Conservation (phyloP, 2,329 filamentous ascomycete genomes). For the Cercospora sojina region DNA sequence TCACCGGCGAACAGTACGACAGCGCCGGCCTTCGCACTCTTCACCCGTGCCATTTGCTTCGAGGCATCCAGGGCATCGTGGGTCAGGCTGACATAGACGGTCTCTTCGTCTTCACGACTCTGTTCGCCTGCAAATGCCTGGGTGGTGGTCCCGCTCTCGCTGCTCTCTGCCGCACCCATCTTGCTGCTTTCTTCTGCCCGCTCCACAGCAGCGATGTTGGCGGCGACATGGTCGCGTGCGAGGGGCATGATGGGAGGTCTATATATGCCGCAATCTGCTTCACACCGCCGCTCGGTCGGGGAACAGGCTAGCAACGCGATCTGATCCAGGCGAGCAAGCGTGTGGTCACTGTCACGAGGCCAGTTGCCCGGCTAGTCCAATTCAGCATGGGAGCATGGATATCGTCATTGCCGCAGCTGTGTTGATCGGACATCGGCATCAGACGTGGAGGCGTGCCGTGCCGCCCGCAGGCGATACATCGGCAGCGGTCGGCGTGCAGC, state of each 20-base stretch:
- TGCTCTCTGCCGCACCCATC: constrained; percentile 9
- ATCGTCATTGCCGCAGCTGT: background rate
- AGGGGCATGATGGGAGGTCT: background rate
- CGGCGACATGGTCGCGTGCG: background rate
- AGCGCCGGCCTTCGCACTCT: constrained; percentile 70
- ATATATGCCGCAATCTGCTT: background rate
- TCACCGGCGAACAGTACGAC: constrained; percentile 74
- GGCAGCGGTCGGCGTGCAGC: background rate
- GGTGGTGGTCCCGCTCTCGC: background rate
- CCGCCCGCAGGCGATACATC: background rate
- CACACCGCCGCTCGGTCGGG: background rate
- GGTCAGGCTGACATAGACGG: constrained; percentile 69
- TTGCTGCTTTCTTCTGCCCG: background rate
- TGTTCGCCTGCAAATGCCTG: constrained; percentile 32
- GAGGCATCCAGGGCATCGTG: constrained; percentile 59
- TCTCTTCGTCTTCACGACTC: constrained; percentile 39
- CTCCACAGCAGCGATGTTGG: constrained; percentile 2
- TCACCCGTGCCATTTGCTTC: constrained; percentile 63
- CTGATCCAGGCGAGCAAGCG: background rate
- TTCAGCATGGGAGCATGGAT: background rate
- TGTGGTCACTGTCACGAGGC: background rate
- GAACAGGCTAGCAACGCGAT: background rate
- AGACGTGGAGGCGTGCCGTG: background rate
- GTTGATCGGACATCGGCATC: background rate
- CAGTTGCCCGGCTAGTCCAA: background rate